Percentiles rank a stretch among this genome's conserved stretches.
Conservation (phyloP, 148 eudicot species). For the Agrostemma githago region DNA sequence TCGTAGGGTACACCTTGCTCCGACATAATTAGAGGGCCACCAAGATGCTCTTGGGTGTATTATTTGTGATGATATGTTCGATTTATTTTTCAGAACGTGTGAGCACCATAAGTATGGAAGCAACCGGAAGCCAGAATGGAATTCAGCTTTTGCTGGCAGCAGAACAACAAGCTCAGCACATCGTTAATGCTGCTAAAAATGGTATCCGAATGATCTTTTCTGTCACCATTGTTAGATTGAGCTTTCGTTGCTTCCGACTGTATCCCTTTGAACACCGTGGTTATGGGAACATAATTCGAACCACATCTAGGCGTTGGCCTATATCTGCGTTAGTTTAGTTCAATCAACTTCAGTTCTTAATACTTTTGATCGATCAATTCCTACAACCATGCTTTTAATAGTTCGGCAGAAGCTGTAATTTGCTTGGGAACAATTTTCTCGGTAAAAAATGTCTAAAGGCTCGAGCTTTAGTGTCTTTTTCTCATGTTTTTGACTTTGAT, state of each 20-base stretch:
- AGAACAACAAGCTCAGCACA: slow-evolving; percentile 85
- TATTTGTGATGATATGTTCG: not conserved
- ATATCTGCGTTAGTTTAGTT: too few relatives aligned
- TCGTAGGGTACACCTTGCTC: too few relatives aligned
- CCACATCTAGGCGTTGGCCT: not conserved
- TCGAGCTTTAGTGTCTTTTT: not conserved
- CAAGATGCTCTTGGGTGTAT: not conserved
- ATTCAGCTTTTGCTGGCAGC: slow-evolving; percentile 76
- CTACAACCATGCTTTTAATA: not conserved
- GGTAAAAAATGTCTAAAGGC: not conserved
- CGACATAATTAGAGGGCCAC: too few relatives aligned
- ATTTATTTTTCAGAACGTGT: slow-evolving; percentile 19
- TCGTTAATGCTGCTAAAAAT: slow-evolving; percentile 66
- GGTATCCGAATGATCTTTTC: slow-evolving; percentile 30
- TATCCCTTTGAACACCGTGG: not conserved
- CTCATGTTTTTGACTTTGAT: not conserved
- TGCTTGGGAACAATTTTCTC: not conserved
- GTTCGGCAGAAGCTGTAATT: not conserved
- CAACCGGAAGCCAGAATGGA: slow-evolving; percentile 67
- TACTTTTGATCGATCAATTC: too few relatives aligned
- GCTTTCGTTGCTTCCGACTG: not conserved
- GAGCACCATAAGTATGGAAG: slow-evolving; percentile 38
- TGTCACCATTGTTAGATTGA: not conserved
- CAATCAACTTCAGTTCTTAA: too few relatives aligned
- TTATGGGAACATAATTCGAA: too few relatives aligned